phyloP scores from a whole-genome alignment of 2,329 filamentous ascomycete species.

The Talaromyces rugulosus region DNA sequence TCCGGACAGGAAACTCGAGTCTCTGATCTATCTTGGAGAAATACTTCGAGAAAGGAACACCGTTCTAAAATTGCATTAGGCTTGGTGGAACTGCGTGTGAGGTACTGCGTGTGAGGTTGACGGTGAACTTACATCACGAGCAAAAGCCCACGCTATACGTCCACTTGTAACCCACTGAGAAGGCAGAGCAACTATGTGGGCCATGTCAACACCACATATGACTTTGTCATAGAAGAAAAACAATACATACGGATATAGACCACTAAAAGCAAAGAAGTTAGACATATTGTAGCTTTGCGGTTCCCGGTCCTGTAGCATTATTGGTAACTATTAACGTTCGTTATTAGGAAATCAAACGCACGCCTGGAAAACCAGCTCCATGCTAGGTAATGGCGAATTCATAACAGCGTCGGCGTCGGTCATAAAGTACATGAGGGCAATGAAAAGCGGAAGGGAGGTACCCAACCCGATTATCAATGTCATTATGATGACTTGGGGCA shows the following conservation, averaged over 20 bases:
- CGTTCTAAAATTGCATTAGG: constrained; percentile 7
- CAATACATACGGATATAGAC: background rate
- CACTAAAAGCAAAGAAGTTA: background rate
- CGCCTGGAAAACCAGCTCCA: constrained; percentile 1
- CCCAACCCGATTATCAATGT: constrained; percentile 25
- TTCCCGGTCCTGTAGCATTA: no score
- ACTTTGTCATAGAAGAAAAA: background rate
- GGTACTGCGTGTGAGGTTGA: no score
- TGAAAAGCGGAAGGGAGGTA: constrained; percentile 24
- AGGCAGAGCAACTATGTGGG: constrained; percentile 19
- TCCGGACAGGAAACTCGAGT: constrained; percentile 23
- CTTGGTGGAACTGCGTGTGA: no score
- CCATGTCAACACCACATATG: constrained; percentile 1
- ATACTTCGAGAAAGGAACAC: constrained; percentile 21
- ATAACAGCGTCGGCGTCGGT: constrained; percentile 25
- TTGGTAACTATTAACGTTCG: background rate
- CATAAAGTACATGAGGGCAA: constrained; percentile 23
- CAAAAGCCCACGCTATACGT: constrained; percentile 30
- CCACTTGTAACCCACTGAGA: constrained; percentile 29
- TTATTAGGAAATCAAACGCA: constrained; percentile 10
- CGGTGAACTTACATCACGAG: constrained; percentile 18
- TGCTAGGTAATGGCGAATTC: background rate
- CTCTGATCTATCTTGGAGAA: constrained; percentile 20
- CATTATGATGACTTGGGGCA: constrained; percentile 5
- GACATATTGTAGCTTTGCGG: background rate